A percentile compares a stretch with the other conserved stretches of the same genome.
These are phyloP conservation scores for Beauveria sp. DNA, from an alignment of 2,329 filamentous ascomycete species.

Conservation along the genomic window DNA sequence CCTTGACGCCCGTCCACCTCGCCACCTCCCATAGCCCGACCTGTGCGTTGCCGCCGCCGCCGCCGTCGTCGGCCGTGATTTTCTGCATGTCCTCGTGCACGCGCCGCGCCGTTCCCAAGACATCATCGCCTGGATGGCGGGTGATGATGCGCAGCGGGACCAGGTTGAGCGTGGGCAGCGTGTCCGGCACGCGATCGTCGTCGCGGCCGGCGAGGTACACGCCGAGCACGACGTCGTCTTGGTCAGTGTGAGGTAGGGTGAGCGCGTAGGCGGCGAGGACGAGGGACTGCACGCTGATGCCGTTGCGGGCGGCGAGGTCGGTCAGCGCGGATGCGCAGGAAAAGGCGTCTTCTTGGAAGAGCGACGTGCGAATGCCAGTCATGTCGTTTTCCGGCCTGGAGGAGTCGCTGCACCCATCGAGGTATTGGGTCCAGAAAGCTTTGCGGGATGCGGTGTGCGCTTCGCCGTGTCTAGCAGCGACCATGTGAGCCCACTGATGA, in stretches of 20 bases:
- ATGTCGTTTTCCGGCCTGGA: constrained; percentile 16
- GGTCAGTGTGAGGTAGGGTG: constrained; percentile 21
- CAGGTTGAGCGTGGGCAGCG: constrained; percentile 70
- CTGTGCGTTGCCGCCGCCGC: constrained; percentile 33
- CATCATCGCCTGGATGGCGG: constrained; percentile 17
- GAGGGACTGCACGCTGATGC: constrained; percentile 55
- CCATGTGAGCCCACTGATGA: constrained; percentile 29
- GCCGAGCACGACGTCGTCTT: constrained; percentile 54
- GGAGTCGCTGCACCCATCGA: constrained; percentile 16
- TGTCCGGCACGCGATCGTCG: constrained; percentile 36
- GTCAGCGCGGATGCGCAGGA: background rate
- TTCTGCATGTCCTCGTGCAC: constrained; percentile 62
- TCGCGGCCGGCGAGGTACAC: constrained; percentile 76
- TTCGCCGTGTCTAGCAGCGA: constrained; percentile 20
- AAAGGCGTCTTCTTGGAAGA: background rate
- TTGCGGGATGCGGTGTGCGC: constrained; percentile 13
- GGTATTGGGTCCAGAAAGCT: constrained; percentile 36
- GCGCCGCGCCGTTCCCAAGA: constrained; percentile 45
- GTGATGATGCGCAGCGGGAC: constrained; percentile 58
- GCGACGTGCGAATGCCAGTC: constrained; percentile 25
- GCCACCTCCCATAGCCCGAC: constrained; percentile 64
- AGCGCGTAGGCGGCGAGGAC: constrained; percentile 33
- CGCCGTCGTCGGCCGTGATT: constrained; percentile 38
- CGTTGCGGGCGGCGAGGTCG: constrained; percentile 35
- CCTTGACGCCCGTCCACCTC: constrained; percentile 62